Evolutionary conservation across 129 eudicot species (phyloP), one percentile per base, ranked within the genome.

Genomic region (Apium graveolens): DNA sequence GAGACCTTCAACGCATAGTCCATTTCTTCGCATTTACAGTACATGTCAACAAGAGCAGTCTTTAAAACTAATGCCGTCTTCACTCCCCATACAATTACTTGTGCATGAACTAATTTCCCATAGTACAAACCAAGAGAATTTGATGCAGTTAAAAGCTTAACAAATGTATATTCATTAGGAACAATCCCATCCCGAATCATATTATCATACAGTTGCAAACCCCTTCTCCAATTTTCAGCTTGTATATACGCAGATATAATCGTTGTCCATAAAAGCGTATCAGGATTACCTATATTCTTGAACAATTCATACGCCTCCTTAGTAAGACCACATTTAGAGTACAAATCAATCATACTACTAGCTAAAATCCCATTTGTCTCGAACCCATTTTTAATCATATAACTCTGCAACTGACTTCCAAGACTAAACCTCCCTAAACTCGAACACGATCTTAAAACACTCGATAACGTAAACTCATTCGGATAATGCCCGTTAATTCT

Each of bases 81-180:
- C 14, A 41, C 79, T 14, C 79, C 79, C 79, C 71, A 57, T 1
- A 76, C 51, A 24, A 76, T 55, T 20, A 53, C 41, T 14, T 76
- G 79, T n/a, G 72, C 71, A 76, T 76, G 79, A 38, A 76, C n/a
- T 12, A 55, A n/a, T 66, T 85, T 82, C 63, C 78, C 88, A 60
- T 69, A 39, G 73, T 53, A 51, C 34, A 53, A 13, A 76, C 79
- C 79, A 57, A 51, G 70, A 51, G 13, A 76, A 57, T 53, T 76
- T 45, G 46, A 76, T 24, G 79, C 79, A 38, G 37, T 20, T 38
- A 76, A 57, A 57, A 76, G 71, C 27, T 76, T 57, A 24, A 39
- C 71, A 38, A 76, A 76, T 1, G 71, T 76, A 57, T 57, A 76
- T 37, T 76, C 79, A 55, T 76, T 76, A 18, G 79, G 79, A 37